A percentile compares a stretch with the other conserved stretches of the same genome.
Conservation (phyloP, 768 basidiomycete genomes). For the Tubosaeta brunneosetosa region DNA sequence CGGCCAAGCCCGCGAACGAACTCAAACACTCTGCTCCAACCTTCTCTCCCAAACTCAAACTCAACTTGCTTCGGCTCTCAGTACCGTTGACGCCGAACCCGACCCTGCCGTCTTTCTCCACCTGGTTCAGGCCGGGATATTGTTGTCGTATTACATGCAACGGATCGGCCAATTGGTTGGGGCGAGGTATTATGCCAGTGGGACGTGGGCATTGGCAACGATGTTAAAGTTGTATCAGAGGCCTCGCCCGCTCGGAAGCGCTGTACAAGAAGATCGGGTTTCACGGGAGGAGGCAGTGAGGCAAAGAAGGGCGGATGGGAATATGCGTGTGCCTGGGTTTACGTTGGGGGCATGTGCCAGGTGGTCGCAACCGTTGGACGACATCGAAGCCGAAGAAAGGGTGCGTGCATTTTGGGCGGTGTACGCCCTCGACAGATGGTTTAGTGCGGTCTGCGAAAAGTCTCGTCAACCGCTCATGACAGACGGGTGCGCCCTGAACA, state of each 20-base stretch:
- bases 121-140: conserved; percentile 56
- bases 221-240: conserved; percentile 44
- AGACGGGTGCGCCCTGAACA: conserved; percentile 22
- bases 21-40: conserved; percentile 6
- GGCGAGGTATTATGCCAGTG: conserved; percentile 53
- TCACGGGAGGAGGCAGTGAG: not conserved
- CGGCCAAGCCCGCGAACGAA: conserved; percentile 23
- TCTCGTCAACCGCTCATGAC: conserved; percentile 16
- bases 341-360: conserved; percentile 5
- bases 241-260: not conserved
- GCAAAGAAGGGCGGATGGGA: not conserved
- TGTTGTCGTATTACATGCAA: conserved; percentile 65
- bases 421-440: conserved; percentile 32
- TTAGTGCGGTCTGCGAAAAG: conserved; percentile 27
- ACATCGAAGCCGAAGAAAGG: conserved; percentile 35
- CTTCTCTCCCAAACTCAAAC: conserved; percentile 49
- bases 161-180: conserved; percentile 54
- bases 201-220: conserved; percentile 43
- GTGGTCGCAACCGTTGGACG: conserved; percentile 32
- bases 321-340: not conserved
- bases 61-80: conserved; percentile 41
- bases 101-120: conserved; percentile 42
- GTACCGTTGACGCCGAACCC: conserved; percentile 30
- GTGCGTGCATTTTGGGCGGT: conserved; percentile 38
- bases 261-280: not conserved